Conservation (phyloP, 106 monocot species). For the Dendrobium catenatum region DNA sequence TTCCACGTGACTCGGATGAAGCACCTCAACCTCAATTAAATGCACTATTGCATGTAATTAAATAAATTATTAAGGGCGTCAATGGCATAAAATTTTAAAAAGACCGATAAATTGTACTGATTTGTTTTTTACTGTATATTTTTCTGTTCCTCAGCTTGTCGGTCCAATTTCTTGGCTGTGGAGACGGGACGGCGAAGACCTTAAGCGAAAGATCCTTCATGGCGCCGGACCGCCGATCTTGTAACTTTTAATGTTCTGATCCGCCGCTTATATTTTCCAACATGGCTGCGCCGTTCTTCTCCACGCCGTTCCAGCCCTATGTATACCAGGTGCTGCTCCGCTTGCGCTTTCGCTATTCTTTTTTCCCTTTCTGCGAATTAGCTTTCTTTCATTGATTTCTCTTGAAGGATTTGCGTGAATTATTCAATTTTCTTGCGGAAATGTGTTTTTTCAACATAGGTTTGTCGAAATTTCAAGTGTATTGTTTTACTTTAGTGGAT, state of each 20-base stretch:
- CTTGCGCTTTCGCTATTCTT: neutral
- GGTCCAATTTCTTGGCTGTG: neutral
- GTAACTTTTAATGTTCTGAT: neutral
- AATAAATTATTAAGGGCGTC: neutral
- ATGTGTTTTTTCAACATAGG: neutral
- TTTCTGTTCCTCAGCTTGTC: neutral
- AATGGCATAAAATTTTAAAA: neutral
- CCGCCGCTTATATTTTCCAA: neutral
- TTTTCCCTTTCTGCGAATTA: neutral
- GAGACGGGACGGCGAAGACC: constrained; percentile 5
- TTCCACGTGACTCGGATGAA: neutral
- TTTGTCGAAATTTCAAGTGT: neutral
- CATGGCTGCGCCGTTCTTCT: constrained; percentile 93
- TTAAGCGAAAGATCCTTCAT: neutral
- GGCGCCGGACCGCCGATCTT: neutral
- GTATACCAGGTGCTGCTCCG: constrained; percentile 71
- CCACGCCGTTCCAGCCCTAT: constrained; percentile 92
- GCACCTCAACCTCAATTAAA: neutral
- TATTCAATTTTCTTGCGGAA: neutral
- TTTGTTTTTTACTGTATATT: too few species aligned
- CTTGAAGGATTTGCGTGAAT: neutral
- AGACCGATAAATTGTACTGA: neutral
- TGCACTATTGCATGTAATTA: neutral
- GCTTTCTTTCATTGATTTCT: neutral
- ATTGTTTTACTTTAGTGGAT: neutral